These are phyloP conservation scores for Deinandra increscens DNA, from an alignment of 129 eudicot species.

Conservation along the genomic window DNA sequence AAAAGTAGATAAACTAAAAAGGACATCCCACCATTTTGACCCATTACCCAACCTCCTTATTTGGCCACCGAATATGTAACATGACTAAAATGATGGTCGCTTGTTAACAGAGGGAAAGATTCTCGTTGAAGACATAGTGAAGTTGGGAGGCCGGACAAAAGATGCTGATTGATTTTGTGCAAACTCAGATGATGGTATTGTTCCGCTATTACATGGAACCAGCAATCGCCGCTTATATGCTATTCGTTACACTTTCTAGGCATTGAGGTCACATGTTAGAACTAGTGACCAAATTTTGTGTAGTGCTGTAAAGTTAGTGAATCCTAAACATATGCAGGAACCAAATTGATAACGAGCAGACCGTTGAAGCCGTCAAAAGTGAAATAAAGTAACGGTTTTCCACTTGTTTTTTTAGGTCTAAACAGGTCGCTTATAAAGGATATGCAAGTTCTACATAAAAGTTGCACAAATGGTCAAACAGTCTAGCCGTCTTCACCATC, in stretches of 20 bases:
- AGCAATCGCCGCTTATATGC: neutral
- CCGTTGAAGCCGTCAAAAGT: conserved; percentile 4
- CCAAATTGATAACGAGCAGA: neutral
- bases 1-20: neutral
- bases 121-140: conserved; percentile 93
- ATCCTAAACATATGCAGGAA: conserved; percentile 20
- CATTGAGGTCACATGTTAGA: conserved; percentile 4
- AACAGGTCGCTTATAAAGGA: neutral
- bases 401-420: neutral
- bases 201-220: conserved; percentile 20
- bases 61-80: neutral
- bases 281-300: conserved; percentile 21
- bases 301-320: conserved; percentile 38
- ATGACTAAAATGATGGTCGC: conserved; percentile 5
- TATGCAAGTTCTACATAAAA: neutral
- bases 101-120: conserved; percentile 87
- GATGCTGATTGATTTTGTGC: conserved; percentile 43
- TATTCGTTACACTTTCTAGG: conserved; percentile 28
- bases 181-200: conserved; percentile 15
- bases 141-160: conserved; percentile 61
- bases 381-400: neutral
- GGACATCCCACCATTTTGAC: neutral
- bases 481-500: conserved; percentile 44
- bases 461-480: neutral
- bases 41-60: neutral